Conservation (phyloP, 2,329 filamentous ascomycete species). For the Cladosporium oxysporum region DNA sequence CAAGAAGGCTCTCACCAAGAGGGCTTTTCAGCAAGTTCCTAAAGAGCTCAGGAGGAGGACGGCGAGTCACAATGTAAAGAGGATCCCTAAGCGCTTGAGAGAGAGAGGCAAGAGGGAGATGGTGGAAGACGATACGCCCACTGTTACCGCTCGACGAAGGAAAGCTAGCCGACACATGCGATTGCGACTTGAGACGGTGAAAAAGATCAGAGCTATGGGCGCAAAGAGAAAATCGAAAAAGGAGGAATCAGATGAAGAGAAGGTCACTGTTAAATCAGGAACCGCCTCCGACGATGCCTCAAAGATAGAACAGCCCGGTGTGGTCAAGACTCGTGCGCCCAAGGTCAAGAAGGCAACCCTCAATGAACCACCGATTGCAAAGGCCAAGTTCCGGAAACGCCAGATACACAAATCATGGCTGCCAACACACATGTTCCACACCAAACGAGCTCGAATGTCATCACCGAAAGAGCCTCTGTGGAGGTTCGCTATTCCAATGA, state of each 20-base stretch:
- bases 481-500: slow-evolving; percentile 83
- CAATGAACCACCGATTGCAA: slow-evolving; percentile 63
- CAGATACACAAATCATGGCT: slow-evolving; percentile 91
- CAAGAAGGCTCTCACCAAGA: slow-evolving; percentile 62
- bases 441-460: slow-evolving; percentile 89
- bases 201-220: slow-evolving; percentile 65
- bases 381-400: slow-evolving; percentile 76
- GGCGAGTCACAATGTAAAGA: slow-evolving; percentile 92
- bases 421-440: slow-evolving; percentile 90
- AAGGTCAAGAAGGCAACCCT: slow-evolving; percentile 72
- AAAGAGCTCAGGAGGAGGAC: slow-evolving; percentile 81
- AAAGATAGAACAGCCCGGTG: slow-evolving; percentile 33
- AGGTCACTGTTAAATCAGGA: slow-evolving; percentile 25
- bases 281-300: neutral
- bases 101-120: slow-evolving; percentile 71
- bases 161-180: slow-evolving; percentile 57
- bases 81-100: slow-evolving; percentile 77
- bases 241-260: slow-evolving; percentile 35
- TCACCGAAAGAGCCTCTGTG: slow-evolving; percentile 76
- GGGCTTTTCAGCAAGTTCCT: slow-evolving; percentile 90
- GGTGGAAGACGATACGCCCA: slow-evolving; percentile 87
- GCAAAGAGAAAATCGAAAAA: slow-evolving; percentile 49
- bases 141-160: slow-evolving; percentile 65
- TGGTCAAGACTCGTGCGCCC: slow-evolving; percentile 47
- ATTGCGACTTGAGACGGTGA: slow-evolving; percentile 74